Base-by-base conservation (phyloP, 129 eudicot species). In the Chrysanthemum lavandulifolium region DNA sequence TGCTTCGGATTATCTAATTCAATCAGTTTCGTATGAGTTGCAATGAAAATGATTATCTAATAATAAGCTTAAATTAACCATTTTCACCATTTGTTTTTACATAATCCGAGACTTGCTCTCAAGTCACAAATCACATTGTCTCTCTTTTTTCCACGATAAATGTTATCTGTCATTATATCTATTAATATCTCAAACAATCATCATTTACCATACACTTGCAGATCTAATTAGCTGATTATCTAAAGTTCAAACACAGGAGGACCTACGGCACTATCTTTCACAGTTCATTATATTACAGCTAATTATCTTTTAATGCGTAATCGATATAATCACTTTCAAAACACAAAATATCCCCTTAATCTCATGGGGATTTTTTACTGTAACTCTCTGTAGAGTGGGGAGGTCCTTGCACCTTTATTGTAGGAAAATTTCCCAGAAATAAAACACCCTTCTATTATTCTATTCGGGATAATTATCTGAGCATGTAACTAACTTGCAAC, bases 381-480 rank as follows among this genome's bases (percentile, higher is more conserved):
- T 36, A 36, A 64, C 1, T 15, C 40, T 40, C 65, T 59, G 40
- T 31, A 15, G 36, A 59, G 31, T 14, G 43, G 6, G 43, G 43
- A 36, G 8, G 6, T 36, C 43, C 12, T 13, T 29, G 10, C 64
- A 23, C 36, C 64, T 23, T 10, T 12, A 16, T 21, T 59, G 36
- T 8, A 59, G 59, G 43, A 14, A 18, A 62, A 10, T 23, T 76
- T 59, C 71, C 68, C 21, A 72, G 47, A 40, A 40, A 40, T 40
- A 40, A 59, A 59, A 45, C 10, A n/a, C 31, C 60, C 69, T 40
- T 40, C n/a, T 19, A 31, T 60, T 73, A 29, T 27, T 27, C 3
- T 27, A 27, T 29, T 29, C 33, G 33, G 33, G 33, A 29, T 29
- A 29, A 29, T 29, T 29, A 29, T 29, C 33, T 29, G 33, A 29